A percentile compares a stretch with the other conserved stretches of the same genome.
Conservation (phyloP, 2,329 filamentous ascomycete genomes). For the Aspergillus aculeatus region DNA sequence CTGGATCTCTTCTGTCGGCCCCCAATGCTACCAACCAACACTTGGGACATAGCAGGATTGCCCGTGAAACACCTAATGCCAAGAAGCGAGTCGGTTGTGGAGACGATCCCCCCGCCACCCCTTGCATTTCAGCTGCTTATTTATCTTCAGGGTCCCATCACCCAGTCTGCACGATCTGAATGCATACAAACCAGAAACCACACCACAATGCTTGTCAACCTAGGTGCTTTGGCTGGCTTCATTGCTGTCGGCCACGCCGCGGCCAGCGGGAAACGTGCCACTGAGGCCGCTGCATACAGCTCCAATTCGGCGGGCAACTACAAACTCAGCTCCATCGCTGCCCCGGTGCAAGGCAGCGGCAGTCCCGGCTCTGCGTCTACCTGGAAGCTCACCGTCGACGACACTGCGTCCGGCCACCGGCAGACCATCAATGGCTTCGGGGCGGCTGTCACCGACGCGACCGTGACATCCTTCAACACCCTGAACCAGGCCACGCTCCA, state of each 20-base stretch:
- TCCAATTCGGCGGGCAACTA: conserved; percentile 29
- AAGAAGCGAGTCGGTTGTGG: background rate
- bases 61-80: background rate
- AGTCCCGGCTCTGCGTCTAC: conserved; percentile 22
- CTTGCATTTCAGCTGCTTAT: background rate
- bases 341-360: conserved; percentile 21
- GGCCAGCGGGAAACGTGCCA: conserved; percentile 16
- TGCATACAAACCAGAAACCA: background rate
- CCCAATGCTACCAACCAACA: background rate
- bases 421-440: conserved; percentile 38
- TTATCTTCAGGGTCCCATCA: background rate
- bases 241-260: conserved; percentile 15
- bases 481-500: conserved; percentile 30
- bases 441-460: conserved; percentile 40
- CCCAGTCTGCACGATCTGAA: background rate
- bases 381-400: conserved; percentile 28
- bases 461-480: conserved; percentile 36
- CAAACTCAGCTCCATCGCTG: conserved; percentile 22
- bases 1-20: background rate
- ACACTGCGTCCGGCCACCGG: conserved; percentile 27
- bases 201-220: background rate
- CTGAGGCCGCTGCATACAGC: conserved; percentile 25
- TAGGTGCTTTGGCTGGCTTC: conserved; percentile 3
- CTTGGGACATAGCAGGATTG: background rate
- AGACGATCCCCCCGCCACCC: background rate